Conservation (phyloP, 345 rosid species). For the Gossypium sturtianum region DNA sequence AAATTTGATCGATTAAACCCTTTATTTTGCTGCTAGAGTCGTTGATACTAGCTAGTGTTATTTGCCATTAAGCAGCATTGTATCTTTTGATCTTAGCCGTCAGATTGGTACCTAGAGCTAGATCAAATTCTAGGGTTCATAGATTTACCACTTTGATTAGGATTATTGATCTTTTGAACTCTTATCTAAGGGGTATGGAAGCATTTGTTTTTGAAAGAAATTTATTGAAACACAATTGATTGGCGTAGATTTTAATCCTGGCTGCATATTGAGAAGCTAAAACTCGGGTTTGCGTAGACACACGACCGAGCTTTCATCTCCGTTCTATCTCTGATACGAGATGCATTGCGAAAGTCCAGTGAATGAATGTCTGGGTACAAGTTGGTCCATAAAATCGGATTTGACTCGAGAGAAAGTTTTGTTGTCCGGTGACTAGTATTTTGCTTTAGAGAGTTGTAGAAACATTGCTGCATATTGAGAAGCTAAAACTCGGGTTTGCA, state of each 20-base stretch:
- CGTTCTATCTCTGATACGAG: not conserved
- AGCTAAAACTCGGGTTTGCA: too few relatives aligned
- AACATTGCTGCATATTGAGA: too few relatives aligned
- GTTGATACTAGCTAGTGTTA: not conserved
- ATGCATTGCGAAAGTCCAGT: not conserved
- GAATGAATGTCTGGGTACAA: not conserved
- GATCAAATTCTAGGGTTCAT: not conserved
- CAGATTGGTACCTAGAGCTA: not conserved
- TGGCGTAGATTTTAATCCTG: not conserved
- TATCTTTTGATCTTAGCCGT: not conserved
- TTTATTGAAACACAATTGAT: not conserved
- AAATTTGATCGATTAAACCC: not conserved
- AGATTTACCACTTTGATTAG: not conserved
- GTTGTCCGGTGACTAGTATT: not conserved
- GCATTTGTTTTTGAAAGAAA: not conserved
- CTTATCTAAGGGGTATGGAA: not conserved
- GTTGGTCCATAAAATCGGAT: not conserved
- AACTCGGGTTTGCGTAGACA: not conserved
- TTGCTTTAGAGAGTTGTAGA: not conserved
- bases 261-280: not conserved
- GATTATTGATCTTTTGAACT: too few relatives aligned
- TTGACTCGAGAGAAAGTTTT: not conserved
- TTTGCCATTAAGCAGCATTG: not conserved
- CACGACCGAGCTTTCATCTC: not conserved
- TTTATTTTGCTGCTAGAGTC: not conserved